phyloP scores from a whole-genome alignment of 2,329 filamentous ascomycete genomes.

The Paramyrothecium roridum region DNA sequence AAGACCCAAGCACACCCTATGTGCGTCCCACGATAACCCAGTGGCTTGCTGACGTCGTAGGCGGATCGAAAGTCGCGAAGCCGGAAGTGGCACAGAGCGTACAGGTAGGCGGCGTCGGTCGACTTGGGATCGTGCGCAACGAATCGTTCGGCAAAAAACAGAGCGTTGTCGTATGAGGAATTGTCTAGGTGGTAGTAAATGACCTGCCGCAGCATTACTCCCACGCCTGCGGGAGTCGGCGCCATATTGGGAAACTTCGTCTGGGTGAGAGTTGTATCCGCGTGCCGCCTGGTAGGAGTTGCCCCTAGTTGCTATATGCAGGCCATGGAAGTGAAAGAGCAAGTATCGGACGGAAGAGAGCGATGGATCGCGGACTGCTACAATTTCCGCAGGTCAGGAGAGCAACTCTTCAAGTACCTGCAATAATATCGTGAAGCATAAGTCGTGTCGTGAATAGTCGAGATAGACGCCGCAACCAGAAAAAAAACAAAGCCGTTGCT shows the following conservation, averaged over 20 bases:
- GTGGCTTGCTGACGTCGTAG: slow-evolving; percentile 74
- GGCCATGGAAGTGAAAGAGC: slow-evolving; percentile 6
- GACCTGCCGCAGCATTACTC: slow-evolving; percentile 54
- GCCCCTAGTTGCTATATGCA: slow-evolving; percentile 5
- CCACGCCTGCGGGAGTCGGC: slow-evolving; percentile 46
- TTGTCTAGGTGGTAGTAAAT: slow-evolving; percentile 80
- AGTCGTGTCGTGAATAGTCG: not conserved
- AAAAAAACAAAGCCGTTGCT: not conserved
- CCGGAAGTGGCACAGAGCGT: slow-evolving; percentile 81
- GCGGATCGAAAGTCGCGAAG: slow-evolving; percentile 81
- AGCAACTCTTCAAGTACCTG: not conserved
- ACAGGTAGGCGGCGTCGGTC: slow-evolving; percentile 75
- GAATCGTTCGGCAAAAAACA: slow-evolving; percentile 88
- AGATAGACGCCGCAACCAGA: not conserved
- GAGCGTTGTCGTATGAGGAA: slow-evolving; percentile 80
- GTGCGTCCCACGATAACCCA: slow-evolving; percentile 69
- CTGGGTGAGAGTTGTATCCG: not conserved
- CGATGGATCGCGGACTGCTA: not conserved
- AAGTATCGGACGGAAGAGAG: slow-evolving; percentile 5
- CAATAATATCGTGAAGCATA: not conserved
- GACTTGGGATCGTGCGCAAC: slow-evolving; percentile 79
- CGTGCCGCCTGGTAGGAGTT: not conserved
- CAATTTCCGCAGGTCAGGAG: too few relatives aligned
- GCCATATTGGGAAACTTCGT: slow-evolving; percentile 41
- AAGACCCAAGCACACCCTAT: slow-evolving; percentile 88